A percentile compares a stretch with the other conserved stretches of the same genome.
phyloP scores from a whole-genome alignment of 2,329 filamentous ascomycete species.

The Neonectria hederae region DNA sequence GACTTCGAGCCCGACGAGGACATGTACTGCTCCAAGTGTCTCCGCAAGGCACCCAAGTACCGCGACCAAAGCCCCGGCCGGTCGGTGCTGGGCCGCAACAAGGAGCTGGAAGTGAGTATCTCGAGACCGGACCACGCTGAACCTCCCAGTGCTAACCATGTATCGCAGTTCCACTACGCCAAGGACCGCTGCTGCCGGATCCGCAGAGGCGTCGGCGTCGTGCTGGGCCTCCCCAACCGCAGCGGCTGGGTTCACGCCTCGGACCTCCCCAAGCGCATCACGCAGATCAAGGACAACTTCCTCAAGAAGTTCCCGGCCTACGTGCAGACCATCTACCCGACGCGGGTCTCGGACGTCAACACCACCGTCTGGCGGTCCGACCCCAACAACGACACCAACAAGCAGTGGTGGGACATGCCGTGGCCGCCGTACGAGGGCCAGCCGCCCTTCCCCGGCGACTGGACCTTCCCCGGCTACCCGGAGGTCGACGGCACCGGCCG shows the following conservation, averaged over 20 bases:
- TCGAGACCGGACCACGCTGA: background rate
- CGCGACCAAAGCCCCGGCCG: slow-evolving; percentile 32
- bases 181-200: slow-evolving; percentile 40
- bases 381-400: slow-evolving; percentile 46
- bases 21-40: slow-evolving; percentile 48
- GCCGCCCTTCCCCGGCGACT: slow-evolving; percentile 35
- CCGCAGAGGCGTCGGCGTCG: slow-evolving; percentile 34
- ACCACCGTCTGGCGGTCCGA: slow-evolving; percentile 42
- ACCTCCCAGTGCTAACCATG: background rate
- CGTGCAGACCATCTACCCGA: slow-evolving; percentile 43
- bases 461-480: slow-evolving; percentile 27
- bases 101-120: slow-evolving; percentile 36
- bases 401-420: slow-evolving; percentile 37
- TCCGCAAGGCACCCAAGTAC: slow-evolving; percentile 42
- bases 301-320: slow-evolving; percentile 40
- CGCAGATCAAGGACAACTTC: slow-evolving; percentile 38
- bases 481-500: background rate
- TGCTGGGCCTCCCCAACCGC: slow-evolving; percentile 42
- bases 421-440: slow-evolving; percentile 42
- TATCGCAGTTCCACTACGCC: slow-evolving; percentile 33
- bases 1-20: slow-evolving; percentile 40
- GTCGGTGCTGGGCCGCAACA: slow-evolving; percentile 17
- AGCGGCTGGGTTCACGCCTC: slow-evolving; percentile 45
- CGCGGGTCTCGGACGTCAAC: slow-evolving; percentile 24
- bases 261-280: slow-evolving; percentile 20